Evolutionary conservation across 768 basidiomycete genomes (phyloP), one percentile per base, ranked within the genome.

Genomic region (Leccinum subgranulosum): DNA sequence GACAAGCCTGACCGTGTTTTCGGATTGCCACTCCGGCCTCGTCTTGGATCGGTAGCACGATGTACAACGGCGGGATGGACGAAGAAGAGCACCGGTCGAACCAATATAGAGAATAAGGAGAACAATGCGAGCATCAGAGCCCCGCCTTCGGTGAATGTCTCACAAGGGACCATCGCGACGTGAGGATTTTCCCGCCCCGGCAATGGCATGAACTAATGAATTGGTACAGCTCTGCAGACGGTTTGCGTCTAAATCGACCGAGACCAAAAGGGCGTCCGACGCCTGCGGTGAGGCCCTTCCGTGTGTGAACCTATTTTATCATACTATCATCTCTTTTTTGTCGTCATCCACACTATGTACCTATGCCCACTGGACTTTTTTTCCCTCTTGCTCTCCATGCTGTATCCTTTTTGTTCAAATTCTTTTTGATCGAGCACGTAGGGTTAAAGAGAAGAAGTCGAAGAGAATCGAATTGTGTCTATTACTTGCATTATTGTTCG

Each of bases 61-160:
- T 77, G 87, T n/a, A 76, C 74, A 0, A 81, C 81, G 0, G 75
- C 83, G 1, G 88, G 87, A 2, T 84, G 81, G 84, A 73, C 84
- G 43, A 90, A 89, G 73, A 81, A 84, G 34, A 83, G 79, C 62
- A 76, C 73, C 0, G 81, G 79, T 28, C 71, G 84, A 76, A 71
- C 73, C 67, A 57, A 81, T 71, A 52, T 76, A 65, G 85, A 83
- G 57, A 81, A 81, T 62, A 81, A 86, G 68, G 83, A 86, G 69
- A 85, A 84, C 29, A 69, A 66, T 41, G 55, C 60, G 29, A 51
- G 54, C 6, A 51, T 57, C 1, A 51, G 56, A 27, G 45, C 51
- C 27, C 51, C 47, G 4, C 36, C 49, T 3, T 54, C 41, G 6
- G 62, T 60, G 7, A 71, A 73, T n/a, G 36, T 56, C 19, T 73